Percentiles rank a stretch among this genome's conserved stretches.
These are phyloP conservation scores for Aschersonia sp. DNA, from an alignment of 2,329 filamentous ascomycete genomes.

Conservation along the genomic window DNA sequence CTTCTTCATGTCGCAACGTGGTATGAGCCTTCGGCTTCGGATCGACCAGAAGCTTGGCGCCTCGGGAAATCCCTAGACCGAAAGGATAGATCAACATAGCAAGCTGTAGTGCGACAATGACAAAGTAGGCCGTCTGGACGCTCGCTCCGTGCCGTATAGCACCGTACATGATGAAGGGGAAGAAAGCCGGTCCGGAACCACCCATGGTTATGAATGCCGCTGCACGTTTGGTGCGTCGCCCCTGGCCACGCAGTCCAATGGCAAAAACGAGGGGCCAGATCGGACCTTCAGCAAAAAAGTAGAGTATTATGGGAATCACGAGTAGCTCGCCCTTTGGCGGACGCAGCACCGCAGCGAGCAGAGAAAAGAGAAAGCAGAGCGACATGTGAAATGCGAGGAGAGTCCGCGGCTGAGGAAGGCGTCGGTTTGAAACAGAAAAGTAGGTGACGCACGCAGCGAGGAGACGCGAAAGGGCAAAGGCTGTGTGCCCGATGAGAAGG, in stretches of 20 bases:
- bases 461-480: constrained; percentile 64
- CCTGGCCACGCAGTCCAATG: constrained; percentile 65
- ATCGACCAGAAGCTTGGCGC: constrained; percentile 31
- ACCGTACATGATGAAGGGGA: constrained; percentile 60
- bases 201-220: constrained; percentile 67
- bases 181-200: constrained; percentile 57
- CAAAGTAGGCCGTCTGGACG: constrained; percentile 48
- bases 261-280: constrained; percentile 74
- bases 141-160: constrained; percentile 45
- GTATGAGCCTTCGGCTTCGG: constrained; percentile 11
- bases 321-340: constrained; percentile 32
- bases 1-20: constrained; percentile 8
- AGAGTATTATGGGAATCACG: constrained; percentile 49
- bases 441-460: constrained; percentile 50
- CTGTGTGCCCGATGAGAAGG: constrained; percentile 56
- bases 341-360: constrained; percentile 31
- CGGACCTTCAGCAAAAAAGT: constrained; percentile 71
- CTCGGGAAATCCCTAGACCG: constrained; percentile 30
- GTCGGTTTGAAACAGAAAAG: constrained; percentile 28
- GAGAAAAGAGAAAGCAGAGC: constrained; percentile 43
- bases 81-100: constrained; percentile 32
- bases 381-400: constrained; percentile 49
- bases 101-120: constrained; percentile 41
- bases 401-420: constrained; percentile 51
- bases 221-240: constrained; percentile 65